Base-by-base conservation (phyloP, 108 stramenopile species). In the Skeletonema tropicum region DNA sequence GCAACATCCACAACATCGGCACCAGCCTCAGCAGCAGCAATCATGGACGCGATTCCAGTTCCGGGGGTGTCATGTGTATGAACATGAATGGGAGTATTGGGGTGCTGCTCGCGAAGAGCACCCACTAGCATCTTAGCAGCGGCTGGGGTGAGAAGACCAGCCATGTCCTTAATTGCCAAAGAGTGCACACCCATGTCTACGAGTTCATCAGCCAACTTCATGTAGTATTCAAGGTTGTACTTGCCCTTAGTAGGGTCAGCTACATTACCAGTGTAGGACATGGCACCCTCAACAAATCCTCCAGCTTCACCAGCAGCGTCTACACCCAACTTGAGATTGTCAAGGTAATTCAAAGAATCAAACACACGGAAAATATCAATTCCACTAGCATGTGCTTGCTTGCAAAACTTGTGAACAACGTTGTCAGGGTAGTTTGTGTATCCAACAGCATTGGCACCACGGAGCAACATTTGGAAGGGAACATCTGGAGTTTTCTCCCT, bases 51-150 rank as follows among this genome's bases (percentile, higher is more conserved):
- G 29, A 97, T 96, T 13, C 96, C 96, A 25, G 89, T 86, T 15
- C 98, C 97, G 23, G 97, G 94, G 10, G 98, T 97, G 79, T 97
- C 96, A 74, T 98, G 98, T n/a, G 98, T 98, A 85, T 98, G 98
- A 13, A 98, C 92, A 74, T 98, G 98, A 61, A 98, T 97, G 17
- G 97, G 97, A 45, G 87, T 76, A 71, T 97, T 86, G 8, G 97
- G 97, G 81, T 90, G 88, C 76, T 90, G 86, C 75, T 74, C 66
- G 8, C 94, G 83, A 21, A 95, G 57, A n/a, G 85, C 86, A 29
- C 68, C 52, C 3, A 94, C 89, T 21, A 95, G 74, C 83, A 78
- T 66, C 21, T 71, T 86, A 2, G 90, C 87, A 15, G 93, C 91
- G 39, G 80, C 35, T 0, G 96, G 96, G 62, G 91, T 92, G 21